Conservation (phyloP, 768 basidiomycete genomes). For the Dentipellis sp. region DNA sequence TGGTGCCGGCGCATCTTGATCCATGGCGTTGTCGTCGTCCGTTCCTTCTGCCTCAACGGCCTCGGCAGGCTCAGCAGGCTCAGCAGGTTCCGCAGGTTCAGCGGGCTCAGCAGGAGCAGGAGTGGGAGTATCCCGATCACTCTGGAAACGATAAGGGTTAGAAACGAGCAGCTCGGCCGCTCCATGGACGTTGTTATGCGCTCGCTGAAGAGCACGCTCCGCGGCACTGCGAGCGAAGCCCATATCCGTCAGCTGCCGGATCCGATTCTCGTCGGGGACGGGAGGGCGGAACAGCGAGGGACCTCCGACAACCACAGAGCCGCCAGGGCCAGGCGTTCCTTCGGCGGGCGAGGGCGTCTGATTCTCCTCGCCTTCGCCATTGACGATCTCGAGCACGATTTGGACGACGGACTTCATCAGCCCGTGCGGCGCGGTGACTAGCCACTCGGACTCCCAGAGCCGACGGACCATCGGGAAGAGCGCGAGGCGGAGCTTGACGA, state of each 20-base stretch:
- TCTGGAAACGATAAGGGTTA: conserved; percentile 70
- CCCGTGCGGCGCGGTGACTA: conserved; percentile 63
- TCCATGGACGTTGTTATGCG: conserved; percentile 80
- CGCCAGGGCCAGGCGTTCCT: conserved; percentile 20
- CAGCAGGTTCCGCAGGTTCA: conserved; percentile 4
- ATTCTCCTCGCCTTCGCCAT: conserved; percentile 71
- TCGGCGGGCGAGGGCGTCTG: conserved; percentile 29
- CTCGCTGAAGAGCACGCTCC: conserved; percentile 73
- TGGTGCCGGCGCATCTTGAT: neutral
- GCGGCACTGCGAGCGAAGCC: conserved; percentile 89
- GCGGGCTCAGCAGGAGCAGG: conserved; percentile 17
- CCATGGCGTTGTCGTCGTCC: neutral
- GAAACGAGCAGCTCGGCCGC: conserved; percentile 83
- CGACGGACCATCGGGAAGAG: conserved; percentile 56
- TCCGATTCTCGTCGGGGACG: conserved; percentile 66
- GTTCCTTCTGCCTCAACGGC: no score
- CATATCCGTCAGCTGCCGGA: conserved; percentile 89
- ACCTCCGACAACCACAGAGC: conserved; percentile 23
- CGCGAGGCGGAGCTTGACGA: conserved; percentile 69
- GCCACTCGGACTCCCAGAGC: conserved; percentile 83
- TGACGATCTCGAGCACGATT: conserved; percentile 70
- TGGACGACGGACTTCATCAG: conserved; percentile 71
- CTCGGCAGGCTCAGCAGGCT: conserved; percentile 8
- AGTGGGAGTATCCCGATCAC: conserved; percentile 46
- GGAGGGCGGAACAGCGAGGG: conserved; percentile 24